A percentile compares a stretch with the other conserved stretches of the same genome.
Evolutionary conservation across 495 filamentous ascomycete species (phyloP).

Genomic region (Hypoxylon perforatum): DNA sequence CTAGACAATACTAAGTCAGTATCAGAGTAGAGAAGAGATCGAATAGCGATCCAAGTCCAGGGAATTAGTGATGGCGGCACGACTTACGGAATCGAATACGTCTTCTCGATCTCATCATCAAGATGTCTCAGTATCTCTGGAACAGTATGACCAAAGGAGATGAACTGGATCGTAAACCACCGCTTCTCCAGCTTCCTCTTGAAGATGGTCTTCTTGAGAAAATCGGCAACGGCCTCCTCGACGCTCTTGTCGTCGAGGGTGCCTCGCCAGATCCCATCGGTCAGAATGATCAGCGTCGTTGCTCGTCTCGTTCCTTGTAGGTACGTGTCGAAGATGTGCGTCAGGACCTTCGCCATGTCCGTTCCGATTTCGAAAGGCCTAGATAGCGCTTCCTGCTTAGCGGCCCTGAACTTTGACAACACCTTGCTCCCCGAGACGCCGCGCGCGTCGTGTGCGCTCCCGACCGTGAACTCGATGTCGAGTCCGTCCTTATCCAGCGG

Average conservation of each 20-base stretch:
- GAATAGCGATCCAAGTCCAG: not conserved
- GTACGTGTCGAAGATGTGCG: slow-evolving; percentile 18
- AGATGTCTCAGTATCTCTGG: slow-evolving; percentile 20
- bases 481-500: slow-evolving; percentile 15
- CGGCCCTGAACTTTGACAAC: slow-evolving; percentile 5
- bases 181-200: slow-evolving; percentile 13
- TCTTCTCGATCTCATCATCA: slow-evolving; percentile 12
- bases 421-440: slow-evolving; percentile 5
- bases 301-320: slow-evolving; percentile 2
- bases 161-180: slow-evolving; percentile 26
- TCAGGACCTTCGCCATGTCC: slow-evolving; percentile 13
- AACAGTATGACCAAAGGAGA: slow-evolving; percentile 4
- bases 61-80: not conserved
- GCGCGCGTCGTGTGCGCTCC: not conserved
- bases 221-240: slow-evolving; percentile 11
- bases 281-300: slow-evolving; percentile 19
- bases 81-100: slow-evolving; percentile 21
- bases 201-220: slow-evolving; percentile 17
- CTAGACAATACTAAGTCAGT: slow-evolving; percentile 1
- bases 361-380: slow-evolving; percentile 1
- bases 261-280: slow-evolving; percentile 15
- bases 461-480: slow-evolving; percentile 18
- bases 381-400: slow-evolving; percentile 6
- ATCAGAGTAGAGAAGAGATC: not conserved
- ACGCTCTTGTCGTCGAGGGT: slow-evolving; percentile 1